Percentiles rank a stretch among this genome's conserved stretches.
Conservation (phyloP, 1,284 basidiomycete species). For the Irpex lacteus region DNA sequence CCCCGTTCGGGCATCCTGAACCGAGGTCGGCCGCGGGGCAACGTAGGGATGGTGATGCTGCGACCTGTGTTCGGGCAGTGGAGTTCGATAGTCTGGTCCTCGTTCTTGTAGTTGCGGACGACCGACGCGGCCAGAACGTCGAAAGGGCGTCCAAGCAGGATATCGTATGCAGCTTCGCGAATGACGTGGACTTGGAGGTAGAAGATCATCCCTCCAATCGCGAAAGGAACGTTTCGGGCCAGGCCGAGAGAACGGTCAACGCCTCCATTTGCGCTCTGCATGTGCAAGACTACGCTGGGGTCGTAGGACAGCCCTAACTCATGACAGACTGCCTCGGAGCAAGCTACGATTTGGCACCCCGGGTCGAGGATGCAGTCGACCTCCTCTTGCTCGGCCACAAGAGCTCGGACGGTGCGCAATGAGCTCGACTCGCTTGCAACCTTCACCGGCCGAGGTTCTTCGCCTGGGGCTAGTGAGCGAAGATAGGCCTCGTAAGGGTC, state of each 20-base stretch:
- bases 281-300: slow-evolving; percentile 16
- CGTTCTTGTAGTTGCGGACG: too few relatives aligned
- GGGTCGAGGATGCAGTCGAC: slow-evolving; percentile 24
- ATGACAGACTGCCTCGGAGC: slow-evolving; percentile 21
- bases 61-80: too few relatives aligned
- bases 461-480: not conserved
- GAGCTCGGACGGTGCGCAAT: slow-evolving; percentile 13
- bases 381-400: slow-evolving; percentile 9
- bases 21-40: slow-evolving; percentile 10
- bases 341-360: slow-evolving; percentile 24
- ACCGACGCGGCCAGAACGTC: too few relatives aligned
- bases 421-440: not conserved
- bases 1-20: not conserved
- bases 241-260: too few relatives aligned
- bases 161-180: too few relatives aligned
- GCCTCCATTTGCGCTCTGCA: slow-evolving; percentile 26
- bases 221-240: too few relatives aligned
- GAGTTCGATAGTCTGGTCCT: too few relatives aligned
- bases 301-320: slow-evolving; percentile 20
- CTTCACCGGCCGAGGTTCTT: not conserved
- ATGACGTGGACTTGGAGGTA: too few relatives aligned
- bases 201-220: too few relatives aligned
- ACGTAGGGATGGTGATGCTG: slow-evolving; percentile 22
- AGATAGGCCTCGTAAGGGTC: slow-evolving; percentile 17
- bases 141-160: too few relatives aligned